Evolutionary conservation across 2,329 filamentous ascomycete species (phyloP), one percentile per base, ranked within the genome.

Genomic region (Colletotrichum liaoningense): DNA sequence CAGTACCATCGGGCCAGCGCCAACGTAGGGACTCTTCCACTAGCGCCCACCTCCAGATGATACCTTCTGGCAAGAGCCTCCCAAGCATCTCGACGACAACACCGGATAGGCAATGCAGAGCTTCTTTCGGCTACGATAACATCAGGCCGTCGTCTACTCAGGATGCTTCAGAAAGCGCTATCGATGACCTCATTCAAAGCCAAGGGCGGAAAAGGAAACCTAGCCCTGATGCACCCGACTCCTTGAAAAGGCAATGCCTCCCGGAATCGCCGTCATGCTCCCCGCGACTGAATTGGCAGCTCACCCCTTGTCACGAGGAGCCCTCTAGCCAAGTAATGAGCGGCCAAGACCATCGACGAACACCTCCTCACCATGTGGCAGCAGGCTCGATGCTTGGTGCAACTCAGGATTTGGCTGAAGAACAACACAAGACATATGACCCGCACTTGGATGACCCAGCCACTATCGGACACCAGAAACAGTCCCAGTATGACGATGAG

Each of bases 151-250:
- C 33, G 56, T 63, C 33, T 24, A 67, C 63, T 14, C 19, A 11
- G 3, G 22, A 7, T 12, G 11, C 28, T 42, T 22, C 33, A 22
- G 57, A 42, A 12, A 38, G 22, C 24, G 33, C 19, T 6, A 26
- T 42, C 12, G 63, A 71, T 26, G 55, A 71, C 19, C 63, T 67
- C 24, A 60, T 67, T 24, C 30, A 67, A 16, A 46, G 24, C 16
- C 28, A 56, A 22, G 49, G 49, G 11, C 69, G 59, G 33, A 72
- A 72, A 57, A 63, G 69, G 26, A 72, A 46, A 49, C 12, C 14
- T 8, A 22, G 46, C 11, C 19, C 30, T 4, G 56, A 46, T 3
- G 14, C 42, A 4, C 16, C 26, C 12, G 33, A 3, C 6, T 49
- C 55, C 14, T 19, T 46, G 9, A 73, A 73, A 30, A 55, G 69